These are phyloP conservation scores for Delitschia confertaspora DNA, from an alignment of 495 filamentous ascomycete genomes.

Conservation along the genomic window DNA sequence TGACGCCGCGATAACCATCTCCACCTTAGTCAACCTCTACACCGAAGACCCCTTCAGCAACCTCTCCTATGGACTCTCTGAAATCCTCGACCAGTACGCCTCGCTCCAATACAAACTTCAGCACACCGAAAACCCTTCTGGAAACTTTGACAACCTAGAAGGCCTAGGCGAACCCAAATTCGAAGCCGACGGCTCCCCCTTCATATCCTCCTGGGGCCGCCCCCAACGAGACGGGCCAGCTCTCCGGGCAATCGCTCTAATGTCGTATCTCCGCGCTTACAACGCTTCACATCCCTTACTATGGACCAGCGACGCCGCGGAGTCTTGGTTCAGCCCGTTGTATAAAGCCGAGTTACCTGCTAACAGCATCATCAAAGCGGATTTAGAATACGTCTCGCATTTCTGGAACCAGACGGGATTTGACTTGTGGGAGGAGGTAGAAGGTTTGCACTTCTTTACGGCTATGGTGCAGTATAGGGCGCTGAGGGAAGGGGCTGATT, in stretches of 20 bases:
- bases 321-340: conserved; percentile 30
- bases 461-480: conserved; percentile 46
- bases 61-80: conserved; percentile 18
- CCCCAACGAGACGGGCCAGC: conserved; percentile 57
- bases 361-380: conserved; percentile 29
- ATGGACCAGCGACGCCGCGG: conserved; percentile 24
- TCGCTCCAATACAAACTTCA: conserved; percentile 25
- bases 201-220: conserved; percentile 51
- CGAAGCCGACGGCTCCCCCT: conserved; percentile 44
- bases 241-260: conserved; percentile 42
- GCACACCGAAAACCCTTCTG: conserved; percentile 43
- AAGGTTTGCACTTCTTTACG: conserved; percentile 54
- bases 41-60: conserved; percentile 19
- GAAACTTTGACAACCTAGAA: conserved; percentile 40
- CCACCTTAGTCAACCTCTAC: conserved; percentile 29
- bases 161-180: conserved; percentile 58
- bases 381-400: conserved; percentile 39
- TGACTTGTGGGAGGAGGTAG: conserved; percentile 47
- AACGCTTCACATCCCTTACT: conserved; percentile 34
- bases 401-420: conserved; percentile 43
- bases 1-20: conserved; percentile 32
- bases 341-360: conserved; percentile 31
- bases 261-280: conserved; percentile 35
- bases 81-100: conserved; percentile 26
- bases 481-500: conserved; percentile 31